Conservation (phyloP, 2,329 filamentous ascomycete genomes). For the Arthrobotrys conoides region DNA sequence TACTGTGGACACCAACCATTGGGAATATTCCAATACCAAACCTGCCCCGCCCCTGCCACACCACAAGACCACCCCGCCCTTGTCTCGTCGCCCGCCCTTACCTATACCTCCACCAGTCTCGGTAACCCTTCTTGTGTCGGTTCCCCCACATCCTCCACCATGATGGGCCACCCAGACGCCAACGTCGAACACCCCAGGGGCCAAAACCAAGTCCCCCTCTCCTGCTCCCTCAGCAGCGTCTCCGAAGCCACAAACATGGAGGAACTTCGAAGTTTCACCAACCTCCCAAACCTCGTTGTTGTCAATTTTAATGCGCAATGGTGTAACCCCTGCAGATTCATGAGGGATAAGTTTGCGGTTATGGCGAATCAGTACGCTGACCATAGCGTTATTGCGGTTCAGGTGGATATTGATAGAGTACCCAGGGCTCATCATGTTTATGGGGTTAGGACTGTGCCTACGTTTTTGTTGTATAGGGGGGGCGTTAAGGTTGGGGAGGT, state of each 20-base stretch:
- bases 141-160: background rate
- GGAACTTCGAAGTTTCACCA: background rate
- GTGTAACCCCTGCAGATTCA: slow-evolving; percentile 9
- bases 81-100: no score
- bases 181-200: slow-evolving; percentile 10
- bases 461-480: slow-evolving; percentile 2
- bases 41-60: background rate
- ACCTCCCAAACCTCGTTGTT: slow-evolving; percentile 10
- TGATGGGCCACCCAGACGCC: slow-evolving; percentile 5
- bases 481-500: background rate
- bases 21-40: background rate
- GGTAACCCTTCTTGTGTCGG: no score
- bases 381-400: background rate
- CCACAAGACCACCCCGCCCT: no score
- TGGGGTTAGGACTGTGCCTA: slow-evolving; percentile 14
- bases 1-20: background rate
- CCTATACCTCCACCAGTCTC: no score
- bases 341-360: slow-evolving; percentile 2
- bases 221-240: slow-evolving; percentile 4
- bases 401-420: slow-evolving; percentile 21
- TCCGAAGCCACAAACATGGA: background rate
- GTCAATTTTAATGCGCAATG: slow-evolving; percentile 15
- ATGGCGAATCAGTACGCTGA: slow-evolving; percentile 22
- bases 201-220: background rate
- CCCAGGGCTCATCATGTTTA: background rate